phyloP scores from a whole-genome alignment of 2,329 filamentous ascomycete species.

The Dendrostoma leiphaemia region DNA sequence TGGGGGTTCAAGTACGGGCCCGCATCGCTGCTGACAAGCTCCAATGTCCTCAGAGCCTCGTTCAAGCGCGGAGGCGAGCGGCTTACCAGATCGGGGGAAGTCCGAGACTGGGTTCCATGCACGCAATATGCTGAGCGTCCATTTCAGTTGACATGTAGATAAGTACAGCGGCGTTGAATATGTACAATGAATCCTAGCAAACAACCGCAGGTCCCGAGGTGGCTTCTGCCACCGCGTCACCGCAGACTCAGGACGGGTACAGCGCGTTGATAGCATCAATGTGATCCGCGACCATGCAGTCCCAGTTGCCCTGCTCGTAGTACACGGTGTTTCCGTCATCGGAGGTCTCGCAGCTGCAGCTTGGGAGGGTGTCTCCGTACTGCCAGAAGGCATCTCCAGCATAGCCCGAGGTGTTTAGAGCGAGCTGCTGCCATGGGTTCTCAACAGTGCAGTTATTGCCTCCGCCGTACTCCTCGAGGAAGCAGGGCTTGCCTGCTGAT shows the following conservation, averaged over 20 bases:
- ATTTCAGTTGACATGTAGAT: too few relatives aligned
- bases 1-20: too few relatives aligned
- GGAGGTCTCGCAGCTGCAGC: conserved; percentile 16
- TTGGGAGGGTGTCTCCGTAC: conserved; percentile 20
- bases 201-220: neutral
- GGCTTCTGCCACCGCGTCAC: neutral
- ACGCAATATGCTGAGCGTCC: too few relatives aligned
- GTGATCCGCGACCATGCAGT: conserved; percentile 21
- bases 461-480: conserved; percentile 20
- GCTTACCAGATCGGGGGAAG: too few relatives aligned
- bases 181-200: conserved; percentile 5
- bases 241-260: conserved; percentile 3
- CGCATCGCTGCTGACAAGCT: too few relatives aligned
- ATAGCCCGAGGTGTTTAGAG: conserved; percentile 19
- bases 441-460: conserved; percentile 20
- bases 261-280: conserved; percentile 18
- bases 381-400: conserved; percentile 22
- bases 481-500: conserved; percentile 19
- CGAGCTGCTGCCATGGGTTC: conserved; percentile 21
- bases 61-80: too few relatives aligned
- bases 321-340: conserved; percentile 22
- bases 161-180: too few relatives aligned
- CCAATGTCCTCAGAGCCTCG: too few relatives aligned
- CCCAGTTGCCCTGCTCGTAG: conserved; percentile 18
- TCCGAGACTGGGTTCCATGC: too few relatives aligned